Conservation (phyloP, 495 filamentous ascomycete species). For the Lophium mytilinum region DNA sequence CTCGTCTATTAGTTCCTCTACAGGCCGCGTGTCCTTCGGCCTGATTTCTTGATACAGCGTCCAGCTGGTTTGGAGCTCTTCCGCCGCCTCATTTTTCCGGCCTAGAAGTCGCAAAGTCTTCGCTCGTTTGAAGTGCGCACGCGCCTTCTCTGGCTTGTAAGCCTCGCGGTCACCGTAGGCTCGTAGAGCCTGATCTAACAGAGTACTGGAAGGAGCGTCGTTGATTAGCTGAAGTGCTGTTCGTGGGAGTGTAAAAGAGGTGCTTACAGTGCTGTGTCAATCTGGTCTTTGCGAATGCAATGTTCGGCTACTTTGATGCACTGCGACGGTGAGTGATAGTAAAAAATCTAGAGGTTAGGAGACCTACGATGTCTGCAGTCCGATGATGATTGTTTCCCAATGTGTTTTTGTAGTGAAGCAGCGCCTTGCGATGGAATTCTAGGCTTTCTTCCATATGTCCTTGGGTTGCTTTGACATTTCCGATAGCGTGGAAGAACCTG, state of each 20-base stretch:
- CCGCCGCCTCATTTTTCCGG: not conserved
- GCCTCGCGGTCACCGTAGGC: conserved; percentile 1
- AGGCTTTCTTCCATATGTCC: conserved; percentile 25
- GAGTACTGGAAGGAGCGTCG: not conserved
- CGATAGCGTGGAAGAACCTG: conserved; percentile 28
- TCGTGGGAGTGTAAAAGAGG: not conserved
- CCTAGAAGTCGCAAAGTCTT: not conserved
- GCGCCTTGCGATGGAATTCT: conserved; percentile 22
- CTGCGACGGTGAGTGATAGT: too few relatives aligned
- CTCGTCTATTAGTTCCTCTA: conserved; percentile 1
- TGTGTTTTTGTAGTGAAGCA: conserved; percentile 22
- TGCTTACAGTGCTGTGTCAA: conserved; percentile 27
- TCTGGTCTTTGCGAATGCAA: conserved; percentile 16
- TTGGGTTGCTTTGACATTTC: conserved; percentile 25
- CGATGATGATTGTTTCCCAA: conserved; percentile 28
- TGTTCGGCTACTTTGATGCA: conserved; percentile 31
- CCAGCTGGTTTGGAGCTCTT: not conserved
- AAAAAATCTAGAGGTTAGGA: too few relatives aligned
- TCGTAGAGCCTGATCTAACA: conserved; percentile 2
- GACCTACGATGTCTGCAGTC: conserved; percentile 16
- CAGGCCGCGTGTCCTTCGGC: conserved; percentile 1
- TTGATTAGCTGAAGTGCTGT: not conserved
- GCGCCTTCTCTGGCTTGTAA: conserved; percentile 1
- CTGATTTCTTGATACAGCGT: not conserved
- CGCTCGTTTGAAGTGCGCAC: conserved; percentile 1